These are phyloP conservation scores for Hansfordia pulvinata DNA, from an alignment of 2,329 filamentous ascomycete species.

Conservation along the genomic window DNA sequence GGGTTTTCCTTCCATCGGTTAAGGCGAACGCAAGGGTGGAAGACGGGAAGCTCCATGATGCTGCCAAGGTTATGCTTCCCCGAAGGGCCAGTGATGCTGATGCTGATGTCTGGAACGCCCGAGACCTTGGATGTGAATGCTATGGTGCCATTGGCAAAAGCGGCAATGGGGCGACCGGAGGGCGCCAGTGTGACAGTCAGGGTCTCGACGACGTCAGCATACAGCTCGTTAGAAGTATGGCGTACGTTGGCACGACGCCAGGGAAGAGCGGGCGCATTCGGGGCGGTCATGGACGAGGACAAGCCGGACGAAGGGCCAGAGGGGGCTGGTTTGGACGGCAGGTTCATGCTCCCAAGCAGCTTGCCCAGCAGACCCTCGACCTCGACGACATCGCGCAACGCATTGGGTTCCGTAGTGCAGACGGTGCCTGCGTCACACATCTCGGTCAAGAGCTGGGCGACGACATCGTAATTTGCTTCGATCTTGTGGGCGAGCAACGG, in stretches of 20 bases:
- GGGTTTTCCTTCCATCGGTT: constrained; percentile 81
- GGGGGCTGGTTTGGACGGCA: constrained; percentile 45
- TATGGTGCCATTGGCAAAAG: constrained; percentile 82
- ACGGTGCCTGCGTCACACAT: constrained; percentile 94
- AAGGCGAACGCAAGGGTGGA: constrained; percentile 87
- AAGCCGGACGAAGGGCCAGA: constrained; percentile 23
- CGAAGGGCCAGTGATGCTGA: constrained; percentile 68
- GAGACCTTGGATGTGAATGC: constrained; percentile 93
- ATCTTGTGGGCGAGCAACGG: constrained; percentile 79
- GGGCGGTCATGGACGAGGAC: constrained; percentile 24
- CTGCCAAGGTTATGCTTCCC: constrained; percentile 63
- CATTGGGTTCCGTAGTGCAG: constrained; percentile 85
- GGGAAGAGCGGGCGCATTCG: constrained; percentile 48
- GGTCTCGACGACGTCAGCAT: constrained; percentile 89
- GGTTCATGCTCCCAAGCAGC: constrained; percentile 71
- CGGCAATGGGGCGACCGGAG: constrained; percentile 74
- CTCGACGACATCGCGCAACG: constrained; percentile 79
- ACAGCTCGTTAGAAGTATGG: constrained; percentile 93
- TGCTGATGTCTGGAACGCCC: constrained; percentile 77
- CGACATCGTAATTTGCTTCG: constrained; percentile 82
- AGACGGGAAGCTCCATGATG: constrained; percentile 78
- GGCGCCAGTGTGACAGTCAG: constrained; percentile 80
- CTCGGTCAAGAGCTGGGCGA: constrained; percentile 82
- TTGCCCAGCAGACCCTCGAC: constrained; percentile 85
- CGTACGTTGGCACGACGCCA: constrained; percentile 88